These are phyloP conservation scores for Fusarium irregulare DNA, from an alignment of 2,329 filamentous ascomycete genomes.

Conservation along the genomic window DNA sequence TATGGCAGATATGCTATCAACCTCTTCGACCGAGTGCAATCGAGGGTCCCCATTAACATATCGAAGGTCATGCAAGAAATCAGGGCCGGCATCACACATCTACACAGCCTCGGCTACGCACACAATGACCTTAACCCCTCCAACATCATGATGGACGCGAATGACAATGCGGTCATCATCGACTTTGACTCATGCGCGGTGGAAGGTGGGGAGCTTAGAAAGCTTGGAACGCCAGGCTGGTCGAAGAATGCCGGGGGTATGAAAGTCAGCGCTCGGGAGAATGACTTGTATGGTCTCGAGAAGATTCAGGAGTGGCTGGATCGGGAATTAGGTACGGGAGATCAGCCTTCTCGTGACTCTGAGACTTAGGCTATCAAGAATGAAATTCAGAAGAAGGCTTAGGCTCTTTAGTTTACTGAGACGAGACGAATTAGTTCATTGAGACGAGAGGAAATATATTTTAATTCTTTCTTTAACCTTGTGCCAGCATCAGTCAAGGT, in stretches of 20 bases:
- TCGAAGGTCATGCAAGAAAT: background rate
- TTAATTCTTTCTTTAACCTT: no score
- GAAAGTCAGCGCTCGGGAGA: no score
- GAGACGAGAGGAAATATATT: no score
- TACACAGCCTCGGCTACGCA: background rate
- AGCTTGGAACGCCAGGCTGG: background rate
- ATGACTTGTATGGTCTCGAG: background rate
- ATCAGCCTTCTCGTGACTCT: no score
- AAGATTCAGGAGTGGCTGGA: background rate
- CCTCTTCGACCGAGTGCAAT: fast-evolving
- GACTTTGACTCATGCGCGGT: background rate
- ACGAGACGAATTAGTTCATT: no score
- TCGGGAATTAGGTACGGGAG: no score
- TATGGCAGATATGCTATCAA: background rate
- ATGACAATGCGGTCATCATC: background rate
- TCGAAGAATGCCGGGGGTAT: background rate
- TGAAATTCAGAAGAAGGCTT: fast-evolving
- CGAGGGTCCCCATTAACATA: fast-evolving
- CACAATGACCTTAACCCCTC: background rate
- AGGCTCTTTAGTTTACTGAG: no score
- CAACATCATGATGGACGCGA: background rate
- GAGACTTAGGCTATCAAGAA: no score
- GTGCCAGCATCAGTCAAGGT: no score
- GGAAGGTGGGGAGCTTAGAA: background rate
- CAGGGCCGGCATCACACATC: background rate